Evolutionary conservation across 202 grass and related monocot genomes (phyloP).

Genomic region (Carex arenaria): DNA sequence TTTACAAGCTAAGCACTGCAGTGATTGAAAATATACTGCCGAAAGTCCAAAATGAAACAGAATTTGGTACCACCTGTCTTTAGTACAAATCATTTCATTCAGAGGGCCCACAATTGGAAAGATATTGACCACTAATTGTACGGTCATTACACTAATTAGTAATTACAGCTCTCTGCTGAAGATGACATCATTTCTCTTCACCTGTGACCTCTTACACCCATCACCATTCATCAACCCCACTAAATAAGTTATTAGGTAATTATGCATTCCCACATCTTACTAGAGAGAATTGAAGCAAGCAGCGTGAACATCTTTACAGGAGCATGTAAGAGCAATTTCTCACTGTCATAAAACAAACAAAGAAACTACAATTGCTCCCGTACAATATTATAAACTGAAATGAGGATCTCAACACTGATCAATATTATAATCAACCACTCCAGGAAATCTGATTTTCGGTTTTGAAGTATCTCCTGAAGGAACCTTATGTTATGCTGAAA

Average conservation of each 20-base stretch:
- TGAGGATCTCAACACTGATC: slow-evolving; percentile 85
- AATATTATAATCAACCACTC: slow-evolving; percentile 93
- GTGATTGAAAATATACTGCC: neutral
- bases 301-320: slow-evolving; percentile 5
- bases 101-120: neutral
- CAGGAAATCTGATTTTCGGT: slow-evolving; percentile 76
- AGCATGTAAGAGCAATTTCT: neutral
- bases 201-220: neutral
- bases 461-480: slow-evolving; percentile 92
- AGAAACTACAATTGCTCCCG: slow-evolving; percentile 57
- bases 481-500: slow-evolving; percentile 88
- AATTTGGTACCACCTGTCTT: neutral
- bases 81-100: neutral
- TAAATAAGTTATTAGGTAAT: neutral
- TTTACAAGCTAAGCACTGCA: neutral
- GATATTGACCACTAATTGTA: neutral
- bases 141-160: slow-evolving; percentile 1
- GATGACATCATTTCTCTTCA: neutral
- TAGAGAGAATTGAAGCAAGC: neutral
- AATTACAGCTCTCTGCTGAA: neutral
- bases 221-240: neutral
- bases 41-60: neutral
- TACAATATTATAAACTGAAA: slow-evolving; percentile 92
- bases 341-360: neutral
- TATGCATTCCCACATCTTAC: neutral